phyloP scores from a whole-genome alignment of 192 early-diverging fungal species.

The Gonapodya sp. region DNA sequence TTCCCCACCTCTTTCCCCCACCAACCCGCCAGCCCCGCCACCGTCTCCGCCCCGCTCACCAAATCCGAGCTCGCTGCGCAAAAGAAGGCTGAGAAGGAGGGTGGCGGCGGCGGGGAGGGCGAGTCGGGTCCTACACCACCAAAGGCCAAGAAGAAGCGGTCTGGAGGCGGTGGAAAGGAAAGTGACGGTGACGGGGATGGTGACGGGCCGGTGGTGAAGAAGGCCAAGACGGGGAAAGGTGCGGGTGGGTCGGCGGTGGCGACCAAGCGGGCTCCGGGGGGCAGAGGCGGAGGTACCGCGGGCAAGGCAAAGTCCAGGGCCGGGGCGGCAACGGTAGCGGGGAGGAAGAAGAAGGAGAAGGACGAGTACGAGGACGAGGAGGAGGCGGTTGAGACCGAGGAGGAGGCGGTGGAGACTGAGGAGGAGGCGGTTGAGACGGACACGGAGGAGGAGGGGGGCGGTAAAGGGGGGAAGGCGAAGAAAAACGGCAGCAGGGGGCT shows the following conservation, averaged over 20 bases:
- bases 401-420: background rate
- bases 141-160: too few species aligned
- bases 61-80: background rate
- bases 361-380: background rate
- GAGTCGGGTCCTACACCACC: too few species aligned
- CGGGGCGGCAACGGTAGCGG: background rate
- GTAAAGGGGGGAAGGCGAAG: background rate
- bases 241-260: background rate
- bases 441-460: background rate
- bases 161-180: too few species aligned
- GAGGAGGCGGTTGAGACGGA: background rate
- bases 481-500: background rate
- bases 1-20: too few species aligned
- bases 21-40: too few species aligned
- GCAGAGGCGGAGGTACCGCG: background rate
- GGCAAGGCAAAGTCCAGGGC: background rate
- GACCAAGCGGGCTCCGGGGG: background rate
- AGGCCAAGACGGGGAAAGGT: background rate
- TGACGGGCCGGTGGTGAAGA: too few species aligned
- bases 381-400: background rate
- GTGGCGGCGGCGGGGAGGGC: too few species aligned
- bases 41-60: too few species aligned
- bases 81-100: background rate
- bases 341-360: background rate
- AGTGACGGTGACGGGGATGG: too few species aligned